Evolutionary conservation across 225 moss, liverwort and hornwort genomes (phyloP), one percentile per base, ranked within the genome.

Genomic region (Takakia lepidozioides): DNA sequence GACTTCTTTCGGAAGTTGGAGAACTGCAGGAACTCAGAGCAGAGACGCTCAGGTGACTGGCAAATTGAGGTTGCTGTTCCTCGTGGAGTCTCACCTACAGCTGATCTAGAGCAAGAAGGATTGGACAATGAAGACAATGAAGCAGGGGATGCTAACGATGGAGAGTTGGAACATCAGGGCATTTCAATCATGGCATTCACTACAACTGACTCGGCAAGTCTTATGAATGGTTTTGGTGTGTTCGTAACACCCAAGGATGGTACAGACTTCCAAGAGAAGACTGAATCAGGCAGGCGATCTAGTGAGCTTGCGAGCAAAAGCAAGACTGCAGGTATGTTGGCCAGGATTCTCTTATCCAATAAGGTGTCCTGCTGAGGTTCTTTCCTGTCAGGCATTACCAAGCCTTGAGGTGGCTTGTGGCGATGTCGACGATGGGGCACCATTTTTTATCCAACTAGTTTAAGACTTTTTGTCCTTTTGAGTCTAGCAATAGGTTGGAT

Each of bases 1-100:
- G 59, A 90, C 23, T 90, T 87, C 60, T 98, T 90, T 29, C 70
- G 46, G 35, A 98, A 87, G 51, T 55, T 83, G 1, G 70, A 73
- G 26, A 60, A 27, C 25, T 53, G 34, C 0, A 46, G 44, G 48
- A 63, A 63, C 26, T 25, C 35, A 36, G 77, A 72, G 52, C 30
- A 47, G 18, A 74, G 63, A 38, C 68, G 63, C 35, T 74, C 51
- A 8, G 67, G 57, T 46, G 84, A 87, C 46, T 90, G 90, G 84
- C 75, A 80, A 36, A 59, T 83, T 27, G 87, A 81, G 18, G 71
- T 78, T 49, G 74, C 42, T 26, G 61, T 67, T 17, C 61, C 69
- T 37, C 64, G 59, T 23, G 40, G 44, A 3, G 67, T 40, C 23
- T 56, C 59, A 26, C 58, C 49, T 28, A 25, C 48, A 25, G 61